These are phyloP conservation scores for Corchorus olitorius DNA, from an alignment of 345 rosid genomes.

Conservation along the genomic window DNA sequence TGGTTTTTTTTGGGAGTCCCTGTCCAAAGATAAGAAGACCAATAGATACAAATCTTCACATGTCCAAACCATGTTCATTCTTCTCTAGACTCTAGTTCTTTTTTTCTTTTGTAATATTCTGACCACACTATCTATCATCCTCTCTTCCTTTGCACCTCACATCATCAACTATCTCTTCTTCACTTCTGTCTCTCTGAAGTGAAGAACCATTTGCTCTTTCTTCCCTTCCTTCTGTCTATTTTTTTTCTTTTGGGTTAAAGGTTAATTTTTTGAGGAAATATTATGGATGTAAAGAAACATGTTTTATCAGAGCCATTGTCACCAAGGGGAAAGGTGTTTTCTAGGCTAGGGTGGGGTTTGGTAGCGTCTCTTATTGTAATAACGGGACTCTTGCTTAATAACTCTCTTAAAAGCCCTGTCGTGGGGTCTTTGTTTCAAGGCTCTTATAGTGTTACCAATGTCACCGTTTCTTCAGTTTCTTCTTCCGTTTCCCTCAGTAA, in stretches of 20 bases:
- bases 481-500: background rate
- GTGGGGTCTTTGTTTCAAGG: conserved; percentile 50
- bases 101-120: background rate
- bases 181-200: background rate
- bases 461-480: conserved; percentile 29
- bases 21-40: no score
- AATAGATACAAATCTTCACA: background rate
- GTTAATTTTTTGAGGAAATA: background rate
- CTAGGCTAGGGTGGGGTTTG: conserved; percentile 54
- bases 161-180: background rate
- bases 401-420: conserved; percentile 40
- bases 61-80: background rate
- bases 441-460: conserved; percentile 30
- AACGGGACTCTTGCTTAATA: conserved; percentile 44
- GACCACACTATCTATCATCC: background rate
- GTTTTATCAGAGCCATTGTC: conserved; percentile 47
- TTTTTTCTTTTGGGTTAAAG: no score
- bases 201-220: background rate
- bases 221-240: background rate
- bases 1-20: background rate
- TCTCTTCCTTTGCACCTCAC: background rate
- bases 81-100: background rate
- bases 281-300: conserved; percentile 48
- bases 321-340: conserved; percentile 42
- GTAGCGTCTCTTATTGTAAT: conserved; percentile 46